Conservation (phyloP, 768 basidiomycete genomes). For the Lepiota brunneoincarnata region DNA sequence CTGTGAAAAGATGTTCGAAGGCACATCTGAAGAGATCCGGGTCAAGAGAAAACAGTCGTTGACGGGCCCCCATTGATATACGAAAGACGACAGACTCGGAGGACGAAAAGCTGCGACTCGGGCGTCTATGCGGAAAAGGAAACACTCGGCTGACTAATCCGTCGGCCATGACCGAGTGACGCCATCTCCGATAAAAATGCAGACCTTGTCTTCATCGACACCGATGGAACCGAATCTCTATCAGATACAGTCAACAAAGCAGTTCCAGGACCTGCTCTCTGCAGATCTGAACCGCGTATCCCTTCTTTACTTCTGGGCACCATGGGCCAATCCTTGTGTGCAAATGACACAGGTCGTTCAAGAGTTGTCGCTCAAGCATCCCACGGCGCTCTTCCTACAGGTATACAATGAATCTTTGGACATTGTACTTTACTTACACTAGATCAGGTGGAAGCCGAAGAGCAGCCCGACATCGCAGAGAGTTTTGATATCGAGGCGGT, state of each 20-base stretch:
- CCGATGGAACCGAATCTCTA: conserved; percentile 24
- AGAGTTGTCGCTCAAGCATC: conserved; percentile 73
- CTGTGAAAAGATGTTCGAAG: background rate
- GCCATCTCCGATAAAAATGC: conserved; percentile 25
- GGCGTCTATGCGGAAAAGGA: background rate
- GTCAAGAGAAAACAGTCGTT: background rate
- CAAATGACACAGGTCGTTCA: conserved; percentile 80
- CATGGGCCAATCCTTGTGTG: conserved; percentile 89
- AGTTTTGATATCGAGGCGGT: conserved; percentile 92
- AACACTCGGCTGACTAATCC: background rate
- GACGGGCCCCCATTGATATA: background rate
- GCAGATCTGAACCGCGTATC: conserved; percentile 79
- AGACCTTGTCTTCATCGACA: conserved; percentile 1
- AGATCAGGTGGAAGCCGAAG: conserved; percentile 77
- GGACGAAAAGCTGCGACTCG: background rate
- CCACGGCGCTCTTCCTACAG: conserved; percentile 68
- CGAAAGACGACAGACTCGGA: background rate
- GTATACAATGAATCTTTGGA: conserved; percentile 33
- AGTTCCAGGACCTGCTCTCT: conserved; percentile 75
- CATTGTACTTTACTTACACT: background rate
- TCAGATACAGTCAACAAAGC: conserved; percentile 56
- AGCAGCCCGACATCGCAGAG: conserved; percentile 79
- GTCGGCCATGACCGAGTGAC: conserved; percentile 11
- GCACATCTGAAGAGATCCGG: background rate
- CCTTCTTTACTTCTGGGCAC: conserved; percentile 91